These are phyloP conservation scores for Datisca glomerata DNA, from an alignment of 306 rosid genomes.

Conservation along the genomic window DNA sequence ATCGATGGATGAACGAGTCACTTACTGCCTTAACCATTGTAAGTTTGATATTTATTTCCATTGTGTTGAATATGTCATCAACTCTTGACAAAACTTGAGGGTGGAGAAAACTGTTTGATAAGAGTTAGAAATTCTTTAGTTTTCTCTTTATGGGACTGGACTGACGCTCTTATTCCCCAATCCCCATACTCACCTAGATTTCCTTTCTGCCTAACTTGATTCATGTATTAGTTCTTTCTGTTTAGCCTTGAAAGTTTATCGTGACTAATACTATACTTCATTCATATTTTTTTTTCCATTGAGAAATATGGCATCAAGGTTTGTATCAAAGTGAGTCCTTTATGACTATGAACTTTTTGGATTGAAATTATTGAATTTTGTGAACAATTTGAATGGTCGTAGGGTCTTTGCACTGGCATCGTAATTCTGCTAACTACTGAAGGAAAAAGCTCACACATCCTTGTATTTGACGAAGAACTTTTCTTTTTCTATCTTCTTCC, in stretches of 20 bases:
- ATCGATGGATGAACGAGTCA: slow-evolving; percentile 46
- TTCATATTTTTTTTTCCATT: no score
- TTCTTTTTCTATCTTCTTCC: slow-evolving; percentile 68
- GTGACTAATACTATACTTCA: no score
- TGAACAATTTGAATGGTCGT: slow-evolving; percentile 11
- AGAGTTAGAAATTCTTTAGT: no score
- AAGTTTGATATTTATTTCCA: slow-evolving; percentile 16
- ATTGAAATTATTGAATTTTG: not conserved
- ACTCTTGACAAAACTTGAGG: no score
- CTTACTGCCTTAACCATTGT: slow-evolving; percentile 43
- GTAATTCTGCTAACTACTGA: slow-evolving; percentile 29
- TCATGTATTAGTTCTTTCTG: no score
- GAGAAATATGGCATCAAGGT: not conserved
- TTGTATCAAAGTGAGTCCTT: not conserved
- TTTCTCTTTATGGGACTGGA: no score
- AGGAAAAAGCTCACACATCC: slow-evolving; percentile 39
- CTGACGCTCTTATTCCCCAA: no score
- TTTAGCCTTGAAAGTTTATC: no score
- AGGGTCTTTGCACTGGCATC: slow-evolving; percentile 49
- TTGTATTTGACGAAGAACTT: slow-evolving; percentile 37
- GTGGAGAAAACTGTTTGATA: no score
- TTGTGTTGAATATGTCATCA: not conserved
- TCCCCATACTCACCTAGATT: no score
- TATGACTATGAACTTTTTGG: slow-evolving; percentile 1
- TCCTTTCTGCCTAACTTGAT: no score